phyloP scores from a whole-genome alignment of 208 protist genomes.

The Trypanosoma theileri region DNA sequence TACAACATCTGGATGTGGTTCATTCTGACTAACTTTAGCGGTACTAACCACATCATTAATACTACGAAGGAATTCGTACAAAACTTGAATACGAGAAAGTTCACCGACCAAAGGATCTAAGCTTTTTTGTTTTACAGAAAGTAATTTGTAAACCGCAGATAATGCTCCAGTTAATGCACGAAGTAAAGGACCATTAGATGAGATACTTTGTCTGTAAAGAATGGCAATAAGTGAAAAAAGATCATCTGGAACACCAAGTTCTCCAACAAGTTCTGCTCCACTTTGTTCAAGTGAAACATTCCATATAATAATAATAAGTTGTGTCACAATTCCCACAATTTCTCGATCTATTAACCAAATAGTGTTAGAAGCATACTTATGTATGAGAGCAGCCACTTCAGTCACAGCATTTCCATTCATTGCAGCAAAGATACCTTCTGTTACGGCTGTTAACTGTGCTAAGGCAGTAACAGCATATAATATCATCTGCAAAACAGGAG shows the following conservation, averaged over 20 bases:
- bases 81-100: constrained; percentile 34
- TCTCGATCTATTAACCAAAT: constrained; percentile 5
- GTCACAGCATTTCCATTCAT: constrained; percentile 7
- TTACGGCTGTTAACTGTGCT: constrained; percentile 31
- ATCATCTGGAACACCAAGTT: constrained; percentile 32
- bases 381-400: constrained; percentile 16
- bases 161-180: constrained; percentile 68
- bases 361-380: constrained; percentile 2
- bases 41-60: constrained; percentile 43
- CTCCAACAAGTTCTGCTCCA: constrained; percentile 50
- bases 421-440: constrained; percentile 37
- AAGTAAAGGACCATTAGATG: constrained; percentile 33
- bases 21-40: constrained; percentile 25
- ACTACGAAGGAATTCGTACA: constrained; percentile 50
- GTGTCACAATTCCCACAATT: constrained; percentile 12
- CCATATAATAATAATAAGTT: constrained; percentile 49
- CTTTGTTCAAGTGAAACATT: constrained; percentile 51
- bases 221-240: constrained; percentile 50
- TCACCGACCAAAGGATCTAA: constrained; percentile 18
- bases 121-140: constrained; percentile 53
- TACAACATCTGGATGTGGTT: constrained; percentile 42
- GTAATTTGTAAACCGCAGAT: constrained; percentile 72
- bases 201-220: constrained; percentile 14
- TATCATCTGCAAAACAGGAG: constrained; percentile 10
- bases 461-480: constrained; percentile 29